Evolutionary conservation across 139 green algal species (phyloP), one percentile per base, ranked within the genome.

Genomic region (Tetratostichococcus sp.): DNA sequence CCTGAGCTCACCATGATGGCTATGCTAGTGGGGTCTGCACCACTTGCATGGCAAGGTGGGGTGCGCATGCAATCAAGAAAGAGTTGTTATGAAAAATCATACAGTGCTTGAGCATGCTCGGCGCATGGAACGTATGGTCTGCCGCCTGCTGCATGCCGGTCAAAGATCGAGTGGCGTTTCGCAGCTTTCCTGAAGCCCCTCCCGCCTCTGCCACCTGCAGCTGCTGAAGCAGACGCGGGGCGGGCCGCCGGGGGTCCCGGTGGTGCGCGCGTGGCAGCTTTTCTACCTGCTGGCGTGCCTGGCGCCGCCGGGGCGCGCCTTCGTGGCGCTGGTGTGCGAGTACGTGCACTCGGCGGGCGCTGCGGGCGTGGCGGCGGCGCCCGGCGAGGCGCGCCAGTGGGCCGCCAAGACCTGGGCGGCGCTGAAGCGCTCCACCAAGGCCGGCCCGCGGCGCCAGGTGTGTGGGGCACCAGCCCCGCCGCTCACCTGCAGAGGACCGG

Each of bases 161-260:
- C n/a, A n/a, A n/a, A n/a, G n/a, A n/a, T n/a, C n/a, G n/a, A n/a
- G n/a, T n/a, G n/a, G n/a, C n/a, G n/a, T n/a, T n/a, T n/a, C n/a
- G n/a, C n/a, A n/a, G n/a, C n/a, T 23, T 68, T 34, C 4, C 62
- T 68, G 62, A n/a, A n/a, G n/a, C n/a, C n/a, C n/a, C n/a, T n/a
- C n/a, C n/a, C n/a, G n/a, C n/a, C n/a, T n/a, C n/a, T n/a, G n/a
- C n/a, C n/a, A n/a, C n/a, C 62, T 89, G 79, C 87, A 93, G 84
- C 85, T 98, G 23, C 70, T 97, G 6, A 97, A 97, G 85, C 94
- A 98, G 84, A 96, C 92, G 39, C 87, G 94, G 23, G 85, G 90
- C 74, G 96, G 94, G 81, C 86, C 87, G 16, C 82, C 70, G 57
- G 30, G 79, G 4, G 25, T 65, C 1, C 79, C 82, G 1, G 76